Conservation (phyloP, 345 rosid genomes). For the Trapa bicornis region DNA sequence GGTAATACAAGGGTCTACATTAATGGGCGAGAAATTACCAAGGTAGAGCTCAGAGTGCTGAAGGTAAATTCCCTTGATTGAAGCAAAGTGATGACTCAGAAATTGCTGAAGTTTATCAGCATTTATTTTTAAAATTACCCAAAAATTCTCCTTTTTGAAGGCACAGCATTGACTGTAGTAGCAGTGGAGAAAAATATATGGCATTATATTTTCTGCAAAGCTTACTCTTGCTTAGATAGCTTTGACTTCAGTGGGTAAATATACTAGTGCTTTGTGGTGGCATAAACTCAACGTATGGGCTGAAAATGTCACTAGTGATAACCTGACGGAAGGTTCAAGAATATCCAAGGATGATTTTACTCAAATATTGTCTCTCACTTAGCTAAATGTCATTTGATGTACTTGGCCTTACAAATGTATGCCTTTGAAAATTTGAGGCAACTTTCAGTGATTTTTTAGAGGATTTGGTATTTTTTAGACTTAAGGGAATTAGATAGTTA, state of each 20-base stretch:
- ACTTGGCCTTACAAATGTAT: not conserved
- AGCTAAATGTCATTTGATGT: not conserved
- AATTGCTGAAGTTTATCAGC: not conserved
- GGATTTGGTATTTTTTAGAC: not conserved
- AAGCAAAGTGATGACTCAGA: not conserved
- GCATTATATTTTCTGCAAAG: not conserved
- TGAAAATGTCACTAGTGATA: not conserved
- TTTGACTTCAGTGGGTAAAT: too few species aligned
- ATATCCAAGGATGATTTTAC: not conserved
- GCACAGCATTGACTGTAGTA: not conserved
- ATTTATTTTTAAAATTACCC: not conserved
- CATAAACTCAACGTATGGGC: not conserved
- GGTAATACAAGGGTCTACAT: slow-evolving; percentile 48
- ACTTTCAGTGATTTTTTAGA: not conserved
- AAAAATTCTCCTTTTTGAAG: not conserved
- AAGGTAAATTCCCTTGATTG: slow-evolving; percentile 19
- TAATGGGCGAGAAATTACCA: slow-evolving; percentile 61
- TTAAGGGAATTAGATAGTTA: not conserved
- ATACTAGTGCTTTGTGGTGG: not conserved
- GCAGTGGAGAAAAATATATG: not conserved
- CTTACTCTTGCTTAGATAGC: too few species aligned
- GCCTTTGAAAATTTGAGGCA: not conserved
- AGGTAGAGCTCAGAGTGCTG: slow-evolving; percentile 31
- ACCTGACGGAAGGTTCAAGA: not conserved
- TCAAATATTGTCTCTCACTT: not conserved